Base-by-base conservation (phyloP, 2,329 filamentous ascomycete species). In the Xenoacremonium recifei region DNA sequence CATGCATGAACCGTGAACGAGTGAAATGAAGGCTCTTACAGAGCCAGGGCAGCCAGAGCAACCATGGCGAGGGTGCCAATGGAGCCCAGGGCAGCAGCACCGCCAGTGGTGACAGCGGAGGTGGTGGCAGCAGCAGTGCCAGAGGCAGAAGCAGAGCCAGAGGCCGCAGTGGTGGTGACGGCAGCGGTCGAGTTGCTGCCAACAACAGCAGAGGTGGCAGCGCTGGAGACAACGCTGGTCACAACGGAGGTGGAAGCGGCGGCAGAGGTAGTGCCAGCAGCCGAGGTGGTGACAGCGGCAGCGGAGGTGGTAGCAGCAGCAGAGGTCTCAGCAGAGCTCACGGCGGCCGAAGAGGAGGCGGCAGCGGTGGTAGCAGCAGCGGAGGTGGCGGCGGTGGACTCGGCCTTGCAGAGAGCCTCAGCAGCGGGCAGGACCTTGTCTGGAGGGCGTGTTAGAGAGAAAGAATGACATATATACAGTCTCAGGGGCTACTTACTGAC, bases 341-440 rank as follows among this genome's bases (percentile, higher is more conserved):
- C 35, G 30, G 42, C 37, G 21, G 44, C 37, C 27, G 49, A 11
- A 6, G 38, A 17, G 35, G 39, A 32, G 30, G 47, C 33, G 17
- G 36, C 30, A 27, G 40, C 17, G 27, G 49, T 38, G 39, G 49
- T 32, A 21, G 38, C 44, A 19, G 38, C 27, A 30, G 47, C 44
- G 20, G 49, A 21, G 31, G 44, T 37, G 44, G 47, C 38, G 25
- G 35, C 39, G n/a, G 30, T 42, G 35, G 35, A 23, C 20, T 50
- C 45, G 35, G 37, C 44, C n/a, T 37, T 40, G 61, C 66, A 69
- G 49, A 69, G 61, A 41, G 54, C 53, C 50, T 62, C 42, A 18
- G 62, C 59, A 31, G 66, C 66, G 43, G 68, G 66, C 35, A 69
- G 57, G 33, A 71, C 67, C 50, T 69, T 48, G 53, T 55, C 68